Base-by-base conservation (phyloP, 805 yeast genomes). In the Wickerhamomyces mucosus region DNA sequence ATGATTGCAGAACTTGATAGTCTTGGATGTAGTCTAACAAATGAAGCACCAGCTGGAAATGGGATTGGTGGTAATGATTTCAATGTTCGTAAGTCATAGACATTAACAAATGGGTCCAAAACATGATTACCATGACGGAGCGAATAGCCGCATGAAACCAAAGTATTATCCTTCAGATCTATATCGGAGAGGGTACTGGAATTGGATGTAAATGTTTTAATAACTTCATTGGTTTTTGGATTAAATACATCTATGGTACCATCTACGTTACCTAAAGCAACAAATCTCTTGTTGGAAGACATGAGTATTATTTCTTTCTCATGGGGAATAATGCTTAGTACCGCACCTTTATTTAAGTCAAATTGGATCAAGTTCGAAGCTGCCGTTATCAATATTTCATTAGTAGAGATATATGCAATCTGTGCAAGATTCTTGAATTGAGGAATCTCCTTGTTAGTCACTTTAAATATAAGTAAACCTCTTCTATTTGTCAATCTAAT, bases 1-100 rank as follows among this genome's bases (percentile, higher is more conserved):
- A 83, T 75, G 5, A 85, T 53, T 27, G 85, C 72, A 21, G 80
- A 75, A 23, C 82, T 80, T 6, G 95, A 81, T 30, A 86, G 51
- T 38, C 81, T 79, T 6, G 97, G 96, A 57, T 89, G 96, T 39
- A 89, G 65, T 29, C 81, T 67, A 2, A 80, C 92, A 50, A 70
- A 81, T 8, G 81, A 67, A 1, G 97, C 96, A 10, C 96, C 96
- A 0, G 86, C 78, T 1, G 92, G 86, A 47, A 86, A 85, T 4
- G 96, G 74, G 7, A 89, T 65, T 4, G 96, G 96, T 0, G 94
- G 63, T 34, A 78, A 55, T 2, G 86, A 68, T 32, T 72, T 68
- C 72, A 82, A 63, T 35, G 75, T 69, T 39, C 94, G 67, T 19
- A 84, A 53, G 53, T 92, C 97, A 52, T 74, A 85, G 15, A 85